Evolutionary conservation across 352 stramenopile species (phyloP), one percentile per base, ranked within the genome.

Genomic region (Phytophthora pinifolia): DNA sequence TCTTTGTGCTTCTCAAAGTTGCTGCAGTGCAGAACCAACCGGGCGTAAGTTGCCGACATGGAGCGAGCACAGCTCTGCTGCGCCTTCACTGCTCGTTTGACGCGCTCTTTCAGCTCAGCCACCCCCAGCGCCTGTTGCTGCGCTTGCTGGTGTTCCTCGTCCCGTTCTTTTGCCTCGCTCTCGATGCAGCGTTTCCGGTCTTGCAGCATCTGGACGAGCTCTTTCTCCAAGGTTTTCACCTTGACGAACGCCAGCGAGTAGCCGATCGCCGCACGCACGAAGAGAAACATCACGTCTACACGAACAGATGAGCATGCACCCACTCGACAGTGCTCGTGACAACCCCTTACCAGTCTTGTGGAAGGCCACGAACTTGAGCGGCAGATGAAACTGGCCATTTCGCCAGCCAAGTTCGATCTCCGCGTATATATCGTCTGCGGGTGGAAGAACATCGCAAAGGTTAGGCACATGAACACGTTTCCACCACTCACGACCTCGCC

Each of bases 1-100:
- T 93, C 76, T 54, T 89, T 89, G 63, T 90, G 78, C 42, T 84
- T 83, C 64, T 92, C 81, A 47, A 79, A 88, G 59, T 89, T 93
- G 73, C 79, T 93, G 66, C 80, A 90, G 49, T 91, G 75, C 4
- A 93, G 72, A 33, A 91, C 74, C 14, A 93, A 41, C 6, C 83
- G 79, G 9, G 83, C 79, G 45, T 89, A 91, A 0, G 72, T 64
- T 2, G 74, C 64, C 8, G 76, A 74, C 49, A 91, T 73, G 18
- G 65, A 62, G 3, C 48, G 65, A 3, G 63, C 62, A 49, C 71
- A 80, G 20, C 37, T 63, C 18, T 47, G 35, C 33, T 71, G 69
- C 2, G 56, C 41, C 30, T 80, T 61, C 14, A 72, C 46, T n/a
- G 54, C 63, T 27, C 41, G 46, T 0, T 57, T 60, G n/a, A 78